Percentiles rank a stretch among this genome's conserved stretches.
phyloP scores from a whole-genome alignment of 176 grass and related monocot genomes.

The Raddia distichophylla region DNA sequence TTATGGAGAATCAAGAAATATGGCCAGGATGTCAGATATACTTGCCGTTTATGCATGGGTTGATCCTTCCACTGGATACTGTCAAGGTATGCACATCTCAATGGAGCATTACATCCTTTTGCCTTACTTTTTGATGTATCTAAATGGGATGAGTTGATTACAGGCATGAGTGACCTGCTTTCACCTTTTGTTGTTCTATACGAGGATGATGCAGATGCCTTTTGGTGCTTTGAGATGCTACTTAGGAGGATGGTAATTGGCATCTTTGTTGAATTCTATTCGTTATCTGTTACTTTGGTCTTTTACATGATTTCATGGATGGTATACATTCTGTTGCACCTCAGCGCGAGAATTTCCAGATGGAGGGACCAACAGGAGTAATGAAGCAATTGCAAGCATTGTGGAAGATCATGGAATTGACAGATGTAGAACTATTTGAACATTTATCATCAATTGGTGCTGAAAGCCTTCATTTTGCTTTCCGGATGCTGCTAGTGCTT shows the following conservation, averaged over 20 bases:
- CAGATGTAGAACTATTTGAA: slow-evolving; percentile 83
- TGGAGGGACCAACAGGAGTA: slow-evolving; percentile 96
- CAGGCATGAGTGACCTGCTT: slow-evolving; percentile 98
- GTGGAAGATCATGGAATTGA: slow-evolving; percentile 92
- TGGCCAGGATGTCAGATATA: slow-evolving; percentile 99
- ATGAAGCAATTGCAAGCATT: slow-evolving; percentile 93
- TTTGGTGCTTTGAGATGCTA: slow-evolving; percentile 99
- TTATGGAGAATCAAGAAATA: slow-evolving; percentile 96
- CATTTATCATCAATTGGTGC: slow-evolving; percentile 91
- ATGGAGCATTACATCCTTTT: slow-evolving; percentile 14
- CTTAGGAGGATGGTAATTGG: slow-evolving; percentile 87
- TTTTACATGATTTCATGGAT: slow-evolving; percentile 29
- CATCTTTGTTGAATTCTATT: slow-evolving; percentile 32
- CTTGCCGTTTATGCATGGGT: slow-evolving; percentile 99
- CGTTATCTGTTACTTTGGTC: slow-evolving; percentile 26
- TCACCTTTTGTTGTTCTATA: slow-evolving; percentile 98
- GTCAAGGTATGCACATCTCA: slow-evolving; percentile 73
- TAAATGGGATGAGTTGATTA: slow-evolving; percentile 44
- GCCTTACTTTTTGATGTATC: slow-evolving; percentile 31
- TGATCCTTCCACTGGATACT: slow-evolving; percentile 98
- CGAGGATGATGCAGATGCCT: slow-evolving; percentile 94
- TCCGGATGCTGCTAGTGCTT: slow-evolving; percentile 97
- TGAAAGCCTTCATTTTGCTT: slow-evolving; percentile 99
- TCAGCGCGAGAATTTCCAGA: slow-evolving; percentile 99
- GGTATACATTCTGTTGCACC: slow-evolving; percentile 34